Evolutionary conservation across 2,329 filamentous ascomycete species (phyloP).

Genomic region (Trichoderma sp.): DNA sequence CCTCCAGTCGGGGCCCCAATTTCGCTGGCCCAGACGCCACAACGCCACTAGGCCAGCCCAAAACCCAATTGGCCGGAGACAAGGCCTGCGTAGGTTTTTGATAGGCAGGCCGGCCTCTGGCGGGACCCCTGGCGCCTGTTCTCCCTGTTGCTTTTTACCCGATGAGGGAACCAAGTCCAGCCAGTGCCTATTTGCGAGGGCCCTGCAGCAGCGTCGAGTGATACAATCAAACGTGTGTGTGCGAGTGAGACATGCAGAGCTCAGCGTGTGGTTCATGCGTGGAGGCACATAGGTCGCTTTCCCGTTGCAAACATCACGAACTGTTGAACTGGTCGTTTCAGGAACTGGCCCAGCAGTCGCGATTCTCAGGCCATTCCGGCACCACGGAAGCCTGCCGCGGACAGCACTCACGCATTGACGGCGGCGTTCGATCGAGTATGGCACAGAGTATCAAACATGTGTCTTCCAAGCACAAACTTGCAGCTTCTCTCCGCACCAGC

Average conservation of each 20-base stretch:
- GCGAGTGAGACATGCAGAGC: background rate
- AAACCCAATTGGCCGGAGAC: constrained; percentile 23
- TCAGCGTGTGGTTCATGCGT: background rate
- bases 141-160: constrained; percentile 11
- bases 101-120: constrained; percentile 19
- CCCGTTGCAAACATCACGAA: constrained; percentile 9
- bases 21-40: constrained; percentile 25
- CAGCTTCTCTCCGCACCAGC: constrained; percentile 18
- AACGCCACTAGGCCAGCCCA: constrained; percentile 18
- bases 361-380: background rate
- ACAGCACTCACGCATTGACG: background rate
- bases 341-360: background rate
- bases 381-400: background rate
- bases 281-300: background rate
- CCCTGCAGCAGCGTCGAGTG: background rate
- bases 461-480: background rate
- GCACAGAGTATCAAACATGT: background rate
- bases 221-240: background rate
- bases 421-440: background rate
- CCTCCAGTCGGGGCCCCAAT: constrained; percentile 17
- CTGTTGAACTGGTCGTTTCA: constrained; percentile 8
- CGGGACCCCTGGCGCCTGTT: constrained; percentile 24
- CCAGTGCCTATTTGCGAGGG: constrained; percentile 1
- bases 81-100: constrained; percentile 22
- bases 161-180: constrained; percentile 17